A percentile compares a stretch with the other conserved stretches of the same genome.
Conservation (phyloP, 1,284 basidiomycete species). For the Cryptococcus neoformans region DNA sequence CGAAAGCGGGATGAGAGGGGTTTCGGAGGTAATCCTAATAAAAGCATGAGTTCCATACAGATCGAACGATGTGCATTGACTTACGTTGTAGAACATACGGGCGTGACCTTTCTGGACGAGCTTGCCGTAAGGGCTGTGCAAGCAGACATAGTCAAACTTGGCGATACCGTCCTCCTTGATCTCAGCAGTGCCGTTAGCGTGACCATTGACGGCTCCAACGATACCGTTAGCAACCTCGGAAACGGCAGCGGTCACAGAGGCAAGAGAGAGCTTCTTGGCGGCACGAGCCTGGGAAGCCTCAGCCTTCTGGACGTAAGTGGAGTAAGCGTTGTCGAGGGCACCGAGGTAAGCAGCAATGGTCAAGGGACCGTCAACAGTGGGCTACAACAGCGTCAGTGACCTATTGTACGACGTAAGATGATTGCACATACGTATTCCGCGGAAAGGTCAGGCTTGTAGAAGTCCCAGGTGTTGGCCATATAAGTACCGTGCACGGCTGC, state of each 20-base stretch:
- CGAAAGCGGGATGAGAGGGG: slow-evolving; percentile 70
- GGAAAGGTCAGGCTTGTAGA: slow-evolving; percentile 88
- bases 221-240: slow-evolving; percentile 29
- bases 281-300: slow-evolving; percentile 55
- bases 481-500: slow-evolving; percentile 92
- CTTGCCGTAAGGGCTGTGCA: slow-evolving; percentile 96
- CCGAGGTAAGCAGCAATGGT: slow-evolving; percentile 94
- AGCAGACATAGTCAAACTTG: slow-evolving; percentile 83
- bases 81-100: slow-evolving; percentile 60
- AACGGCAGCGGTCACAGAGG: slow-evolving; percentile 28
- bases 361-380: slow-evolving; percentile 94
- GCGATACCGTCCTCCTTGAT: slow-evolving; percentile 58
- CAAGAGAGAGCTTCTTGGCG: slow-evolving; percentile 43
- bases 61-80: background rate
- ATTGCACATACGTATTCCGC: slow-evolving; percentile 47
- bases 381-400: slow-evolving; percentile 53
- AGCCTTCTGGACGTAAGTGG: slow-evolving; percentile 79
- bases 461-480: slow-evolving; percentile 98
- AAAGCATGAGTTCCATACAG: too few species aligned
- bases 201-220: slow-evolving; percentile 24
- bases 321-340: slow-evolving; percentile 88
- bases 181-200: slow-evolving; percentile 21
- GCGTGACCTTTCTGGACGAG: slow-evolving; percentile 96
- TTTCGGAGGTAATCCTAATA: slow-evolving; percentile 77
- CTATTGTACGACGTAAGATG: too few species aligned